These are phyloP conservation scores for Rhododendron griersonianum DNA, from an alignment of 148 eudicot species.

Conservation along the genomic window DNA sequence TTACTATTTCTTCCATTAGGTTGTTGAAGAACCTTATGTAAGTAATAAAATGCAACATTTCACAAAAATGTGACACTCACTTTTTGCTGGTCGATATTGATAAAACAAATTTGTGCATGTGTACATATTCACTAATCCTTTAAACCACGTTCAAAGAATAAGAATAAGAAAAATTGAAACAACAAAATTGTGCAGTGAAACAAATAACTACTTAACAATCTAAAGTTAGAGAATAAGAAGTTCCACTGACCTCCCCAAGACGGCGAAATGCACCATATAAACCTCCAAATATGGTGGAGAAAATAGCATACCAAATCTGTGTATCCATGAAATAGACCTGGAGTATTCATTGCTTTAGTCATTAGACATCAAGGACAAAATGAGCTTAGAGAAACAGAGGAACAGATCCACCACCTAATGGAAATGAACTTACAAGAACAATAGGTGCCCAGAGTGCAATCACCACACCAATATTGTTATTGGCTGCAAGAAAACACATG, in stretches of 20 bases:
- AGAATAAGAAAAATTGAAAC: not conserved
- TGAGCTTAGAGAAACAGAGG: not conserved
- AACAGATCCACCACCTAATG: not conserved
- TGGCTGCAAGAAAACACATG: constrained; percentile 39
- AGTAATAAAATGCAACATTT: not conserved
- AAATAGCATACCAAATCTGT: constrained; percentile 72
- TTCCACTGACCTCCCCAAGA: constrained; percentile 62
- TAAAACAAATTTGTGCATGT: not conserved
- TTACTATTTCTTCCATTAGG: not conserved
- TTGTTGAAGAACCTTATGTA: not conserved
- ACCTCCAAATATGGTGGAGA: constrained; percentile 68
- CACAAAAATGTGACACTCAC: not conserved
- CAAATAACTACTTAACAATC: not conserved
- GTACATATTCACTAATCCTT: not conserved
- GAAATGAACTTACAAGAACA: constrained; percentile 40
- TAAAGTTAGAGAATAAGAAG: constrained; percentile 11
- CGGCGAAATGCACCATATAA: constrained; percentile 66
- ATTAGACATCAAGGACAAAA: constrained; percentile 14
- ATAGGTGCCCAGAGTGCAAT: constrained; percentile 74
- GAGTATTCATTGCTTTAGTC: constrained; percentile 9
- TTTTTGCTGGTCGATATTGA: not conserved
- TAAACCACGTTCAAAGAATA: not conserved
- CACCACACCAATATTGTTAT: constrained; percentile 58
- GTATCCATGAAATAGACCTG: constrained; percentile 79
- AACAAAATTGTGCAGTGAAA: not conserved